Conservation (phyloP, 1,284 basidiomycete genomes). For the Leucoagaricus sp. region DNA sequence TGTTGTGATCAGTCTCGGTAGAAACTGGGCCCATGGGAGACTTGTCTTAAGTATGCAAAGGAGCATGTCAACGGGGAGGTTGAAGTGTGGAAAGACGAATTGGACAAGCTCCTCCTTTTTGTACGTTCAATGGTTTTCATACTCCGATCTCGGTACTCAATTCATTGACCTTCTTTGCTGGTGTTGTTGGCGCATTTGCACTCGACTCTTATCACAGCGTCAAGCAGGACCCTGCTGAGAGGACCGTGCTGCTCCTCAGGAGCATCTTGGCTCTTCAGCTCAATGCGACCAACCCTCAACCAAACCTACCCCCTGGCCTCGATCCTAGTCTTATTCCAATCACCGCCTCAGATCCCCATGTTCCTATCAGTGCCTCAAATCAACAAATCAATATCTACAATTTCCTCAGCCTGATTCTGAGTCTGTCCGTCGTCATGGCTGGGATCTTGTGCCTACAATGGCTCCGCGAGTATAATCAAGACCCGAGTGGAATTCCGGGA, state of each 20-base stretch:
- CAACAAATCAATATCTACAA: slow-evolving; percentile 23
- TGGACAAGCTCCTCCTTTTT: slow-evolving; percentile 25
- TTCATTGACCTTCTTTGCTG: slow-evolving; percentile 22
- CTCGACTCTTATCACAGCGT: slow-evolving; percentile 22
- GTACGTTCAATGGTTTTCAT: slow-evolving; percentile 15
- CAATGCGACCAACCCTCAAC: background rate
- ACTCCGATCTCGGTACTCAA: background rate
- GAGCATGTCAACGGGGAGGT: slow-evolving; percentile 20
- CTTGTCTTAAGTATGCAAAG: slow-evolving; percentile 16
- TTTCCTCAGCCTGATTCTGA: slow-evolving; percentile 26
- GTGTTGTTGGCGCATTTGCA: slow-evolving; percentile 23
- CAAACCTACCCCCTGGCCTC: background rate
- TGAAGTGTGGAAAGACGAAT: slow-evolving; percentile 25
- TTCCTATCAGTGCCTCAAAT: background rate
- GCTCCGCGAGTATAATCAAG: slow-evolving; percentile 23
- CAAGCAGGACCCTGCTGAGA: slow-evolving; percentile 17
- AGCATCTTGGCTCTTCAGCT: slow-evolving; percentile 15
- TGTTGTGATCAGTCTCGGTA: background rate
- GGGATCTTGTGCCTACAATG: slow-evolving; percentile 26
- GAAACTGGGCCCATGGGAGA: slow-evolving; percentile 19
- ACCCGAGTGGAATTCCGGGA: slow-evolving; percentile 10
- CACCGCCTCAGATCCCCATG: background rate
- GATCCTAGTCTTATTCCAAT: background rate
- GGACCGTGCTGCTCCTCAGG: slow-evolving; percentile 16
- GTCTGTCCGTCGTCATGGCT: slow-evolving; percentile 22